Base-by-base conservation (phyloP, 306 rosid genomes). In the Begonia masoniana region DNA sequence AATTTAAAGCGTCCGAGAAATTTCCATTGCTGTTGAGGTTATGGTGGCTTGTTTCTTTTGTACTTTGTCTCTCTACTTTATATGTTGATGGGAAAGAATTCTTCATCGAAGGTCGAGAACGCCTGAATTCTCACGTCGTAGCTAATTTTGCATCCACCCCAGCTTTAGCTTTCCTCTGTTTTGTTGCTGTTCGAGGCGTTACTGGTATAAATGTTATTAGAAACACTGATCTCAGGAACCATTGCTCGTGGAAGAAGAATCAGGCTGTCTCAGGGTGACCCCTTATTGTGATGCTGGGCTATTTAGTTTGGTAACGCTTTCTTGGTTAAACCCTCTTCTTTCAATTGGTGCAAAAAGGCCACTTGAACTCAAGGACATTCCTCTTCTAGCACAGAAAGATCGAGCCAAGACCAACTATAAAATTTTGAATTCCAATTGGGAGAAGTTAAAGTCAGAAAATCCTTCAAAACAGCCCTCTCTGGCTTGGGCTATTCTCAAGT, bases 301-400 rank as follows among this genome's bases (percentile, higher is more conserved):
- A 55, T 78, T 84, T 50, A 76, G 95, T 76, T 70, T 88, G 71
- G 82, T 63, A 4, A 88, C 97, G 13, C 89, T 88, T 52, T 79
- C 93, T 46, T 88, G 97, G 97, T 61, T 88, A 62, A 88, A 82
- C 58, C 72, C 84, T 2, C 86, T 88, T 70, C 95, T 84, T 60
- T 84, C 93, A 10, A 58, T 60, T 48, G 97, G 97, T 52, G 88
- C 93, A 17, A 88, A 70, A 74, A 77, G 97, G 67, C 93, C 97
- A 2, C 88, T 92, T 65, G 99, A 92, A 76, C 91, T 92, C 41
- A 92, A 82, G 80, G 99, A 92, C 63, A 87, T 92, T 68, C 99
- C 99, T 54, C 96, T 92, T 65, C 93, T 87, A 61, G 95, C 99
- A 8, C 79, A 72, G 8, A 64, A 74, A 58, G 96, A 92, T 62